A percentile compares a stretch with the other conserved stretches of the same genome.
Evolutionary conservation across 2,329 filamentous ascomycete genomes (phyloP).

Genomic region (Triangularia verruculosa): DNA sequence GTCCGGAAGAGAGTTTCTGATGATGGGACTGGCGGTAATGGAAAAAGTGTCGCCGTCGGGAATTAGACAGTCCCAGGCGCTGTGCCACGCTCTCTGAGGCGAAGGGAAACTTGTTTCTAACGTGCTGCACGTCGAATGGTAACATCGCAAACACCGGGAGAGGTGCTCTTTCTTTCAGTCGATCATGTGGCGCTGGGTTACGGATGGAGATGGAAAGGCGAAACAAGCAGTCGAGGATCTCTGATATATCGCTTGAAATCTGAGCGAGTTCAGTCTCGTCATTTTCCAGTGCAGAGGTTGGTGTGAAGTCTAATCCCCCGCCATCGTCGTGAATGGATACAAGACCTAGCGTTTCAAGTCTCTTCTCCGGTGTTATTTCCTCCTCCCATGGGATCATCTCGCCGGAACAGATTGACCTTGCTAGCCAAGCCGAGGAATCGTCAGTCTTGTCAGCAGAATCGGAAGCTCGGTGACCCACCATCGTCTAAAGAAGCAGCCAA

Average conservation of each 20-base stretch:
- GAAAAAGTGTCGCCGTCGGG: slow-evolving; percentile 16
- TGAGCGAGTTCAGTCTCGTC: slow-evolving; percentile 8
- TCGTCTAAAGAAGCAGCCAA: background rate
- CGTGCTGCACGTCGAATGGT: too few relatives aligned
- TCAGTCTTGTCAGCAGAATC: background rate
- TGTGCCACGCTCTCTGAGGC: too few relatives aligned
- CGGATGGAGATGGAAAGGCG: slow-evolving; percentile 13
- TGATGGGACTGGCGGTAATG: slow-evolving; percentile 14
- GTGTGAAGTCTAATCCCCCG: too few relatives aligned
- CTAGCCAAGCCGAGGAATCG: background rate
- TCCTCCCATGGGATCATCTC: slow-evolving; percentile 6
- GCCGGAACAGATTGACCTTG: slow-evolving; percentile 1
- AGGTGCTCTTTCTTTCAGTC: slow-evolving; percentile 3
- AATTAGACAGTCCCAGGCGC: slow-evolving; percentile 12
- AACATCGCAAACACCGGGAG: too few relatives aligned
- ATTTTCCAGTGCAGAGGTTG: too few relatives aligned
- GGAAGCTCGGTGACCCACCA: background rate
- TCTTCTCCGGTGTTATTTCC: too few relatives aligned
- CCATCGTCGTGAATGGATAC: too few relatives aligned
- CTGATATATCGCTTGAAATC: slow-evolving; percentile 1
- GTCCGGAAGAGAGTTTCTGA: slow-evolving; percentile 2
- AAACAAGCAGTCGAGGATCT: slow-evolving; percentile 17
- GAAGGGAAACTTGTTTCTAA: background rate
- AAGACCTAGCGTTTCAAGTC: too few relatives aligned
- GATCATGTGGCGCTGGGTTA: slow-evolving; percentile 18